Conservation (phyloP, 2,329 filamentous ascomycete species). For the Cladosporium colombiae region DNA sequence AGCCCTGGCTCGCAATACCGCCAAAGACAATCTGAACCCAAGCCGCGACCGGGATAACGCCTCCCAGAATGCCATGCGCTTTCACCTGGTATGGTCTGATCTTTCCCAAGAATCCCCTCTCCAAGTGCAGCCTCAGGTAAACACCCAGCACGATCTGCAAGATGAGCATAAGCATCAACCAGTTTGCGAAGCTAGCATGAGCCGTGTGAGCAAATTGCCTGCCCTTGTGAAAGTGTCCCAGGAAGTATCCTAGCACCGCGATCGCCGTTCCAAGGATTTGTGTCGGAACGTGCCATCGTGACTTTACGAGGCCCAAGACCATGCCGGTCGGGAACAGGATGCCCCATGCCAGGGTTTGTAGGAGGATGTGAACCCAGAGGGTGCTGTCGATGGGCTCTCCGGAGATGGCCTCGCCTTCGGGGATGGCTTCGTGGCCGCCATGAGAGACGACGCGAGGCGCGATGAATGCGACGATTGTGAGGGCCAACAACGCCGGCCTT, state of each 20-base stretch:
- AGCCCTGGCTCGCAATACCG: conserved; percentile 86
- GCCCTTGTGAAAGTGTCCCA: conserved; percentile 88
- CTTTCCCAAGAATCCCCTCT: conserved; percentile 76
- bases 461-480: conserved; percentile 19
- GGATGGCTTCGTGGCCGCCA: conserved; percentile 60
- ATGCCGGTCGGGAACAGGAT: conserved; percentile 92
- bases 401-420: conserved; percentile 70
- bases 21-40: conserved; percentile 98
- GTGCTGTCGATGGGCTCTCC: conserved; percentile 77
- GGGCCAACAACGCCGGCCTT: conserved; percentile 24
- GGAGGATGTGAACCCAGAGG: conserved; percentile 90
- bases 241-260: conserved; percentile 81
- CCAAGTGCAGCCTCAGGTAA: conserved; percentile 87
- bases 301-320: conserved; percentile 89
- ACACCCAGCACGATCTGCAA: conserved; percentile 77
- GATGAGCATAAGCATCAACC: conserved; percentile 76
- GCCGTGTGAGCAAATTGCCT: conserved; percentile 81
- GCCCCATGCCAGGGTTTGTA: conserved; percentile 85
- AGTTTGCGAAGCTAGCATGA: conserved; percentile 77
- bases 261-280: conserved; percentile 75
- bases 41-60: conserved; percentile 78
- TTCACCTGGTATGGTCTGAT: conserved; percentile 55
- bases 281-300: conserved; percentile 89
- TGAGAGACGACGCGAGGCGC: conserved; percentile 42
- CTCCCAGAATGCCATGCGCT: conserved; percentile 80